Conservation (phyloP, 306 rosid species). For the Cucurbita moschata region DNA sequence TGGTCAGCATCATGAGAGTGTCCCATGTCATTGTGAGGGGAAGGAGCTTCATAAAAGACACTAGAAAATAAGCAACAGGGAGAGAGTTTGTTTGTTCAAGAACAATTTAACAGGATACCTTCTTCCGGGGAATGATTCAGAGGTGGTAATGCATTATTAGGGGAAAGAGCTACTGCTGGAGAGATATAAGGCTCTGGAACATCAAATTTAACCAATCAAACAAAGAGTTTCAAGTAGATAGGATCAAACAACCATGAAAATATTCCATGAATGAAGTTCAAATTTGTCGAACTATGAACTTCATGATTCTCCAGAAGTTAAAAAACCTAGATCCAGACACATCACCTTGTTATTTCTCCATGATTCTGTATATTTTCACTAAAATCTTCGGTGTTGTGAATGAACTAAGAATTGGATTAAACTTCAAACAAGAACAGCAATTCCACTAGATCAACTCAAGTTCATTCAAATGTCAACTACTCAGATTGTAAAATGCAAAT, state of each 20-base stretch:
- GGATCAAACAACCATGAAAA: background rate
- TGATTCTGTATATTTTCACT: background rate
- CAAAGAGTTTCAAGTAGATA: background rate
- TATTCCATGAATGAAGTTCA: background rate
- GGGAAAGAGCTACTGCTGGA: constrained; percentile 40
- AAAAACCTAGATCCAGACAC: background rate
- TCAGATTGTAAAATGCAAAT: background rate
- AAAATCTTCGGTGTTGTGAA: background rate
- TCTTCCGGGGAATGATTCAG: background rate
- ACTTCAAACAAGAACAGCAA: background rate
- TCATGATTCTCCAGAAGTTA: background rate
- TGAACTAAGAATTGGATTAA: background rate
- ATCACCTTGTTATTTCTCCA: background rate
- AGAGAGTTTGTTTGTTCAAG: background rate
- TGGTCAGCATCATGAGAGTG: constrained; percentile 27
- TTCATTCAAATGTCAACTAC: background rate
- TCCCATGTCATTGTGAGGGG: constrained; percentile 16
- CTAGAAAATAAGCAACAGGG: constrained; percentile 4
- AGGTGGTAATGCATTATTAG: constrained; percentile 11
- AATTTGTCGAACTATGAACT: background rate
- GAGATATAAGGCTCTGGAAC: constrained; percentile 50
- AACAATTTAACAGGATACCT: constrained; percentile 5
- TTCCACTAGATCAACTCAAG: background rate
- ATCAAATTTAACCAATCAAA: constrained; percentile 10
- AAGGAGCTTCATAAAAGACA: constrained; percentile 36